A percentile compares a stretch with the other conserved stretches of the same genome.
Conservation (phyloP, 148 eudicot genomes). For the Chenopodium suecicum region DNA sequence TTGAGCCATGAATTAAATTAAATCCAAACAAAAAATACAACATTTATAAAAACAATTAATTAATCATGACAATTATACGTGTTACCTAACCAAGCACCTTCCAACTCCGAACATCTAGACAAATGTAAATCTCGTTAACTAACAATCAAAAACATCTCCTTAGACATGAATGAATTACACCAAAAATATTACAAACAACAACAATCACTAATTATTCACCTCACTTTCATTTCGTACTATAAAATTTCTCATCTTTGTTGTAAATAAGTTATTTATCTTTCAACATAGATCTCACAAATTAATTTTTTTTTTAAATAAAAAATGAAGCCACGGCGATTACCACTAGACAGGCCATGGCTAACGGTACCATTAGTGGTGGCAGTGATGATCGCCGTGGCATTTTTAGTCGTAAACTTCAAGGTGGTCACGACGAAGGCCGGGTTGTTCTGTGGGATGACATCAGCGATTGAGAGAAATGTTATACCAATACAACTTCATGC, state of each 20-base stretch:
- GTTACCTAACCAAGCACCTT: conserved; percentile 22
- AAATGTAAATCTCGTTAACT: conserved; percentile 28
- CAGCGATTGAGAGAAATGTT: background rate
- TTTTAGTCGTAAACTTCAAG: conserved; percentile 25
- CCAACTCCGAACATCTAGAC: conserved; percentile 18
- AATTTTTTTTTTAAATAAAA: background rate
- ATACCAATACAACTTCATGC: conserved; percentile 47
- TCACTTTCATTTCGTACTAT: background rate
- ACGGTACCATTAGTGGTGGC: conserved; percentile 10
- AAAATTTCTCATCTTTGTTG: background rate
- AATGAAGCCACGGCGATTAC: conserved; percentile 22
- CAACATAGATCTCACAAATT: background rate
- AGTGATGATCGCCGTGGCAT: background rate
- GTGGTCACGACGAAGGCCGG: conserved; percentile 17
- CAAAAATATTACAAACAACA: background rate
- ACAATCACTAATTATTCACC: background rate
- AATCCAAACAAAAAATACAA: no score
- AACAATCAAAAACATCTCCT: conserved; percentile 3
- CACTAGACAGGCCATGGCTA: background rate
- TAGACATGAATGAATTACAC: background rate
- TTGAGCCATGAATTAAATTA: background rate
- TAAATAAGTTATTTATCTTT: no score
- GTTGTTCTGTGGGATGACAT: conserved; percentile 7
- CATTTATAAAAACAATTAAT: background rate
- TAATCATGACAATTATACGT: conserved; percentile 13